Evolutionary conservation across 768 basidiomycete genomes (phyloP), one percentile per base, ranked within the genome.

Genomic region (Cystobasidium ongulense): DNA sequence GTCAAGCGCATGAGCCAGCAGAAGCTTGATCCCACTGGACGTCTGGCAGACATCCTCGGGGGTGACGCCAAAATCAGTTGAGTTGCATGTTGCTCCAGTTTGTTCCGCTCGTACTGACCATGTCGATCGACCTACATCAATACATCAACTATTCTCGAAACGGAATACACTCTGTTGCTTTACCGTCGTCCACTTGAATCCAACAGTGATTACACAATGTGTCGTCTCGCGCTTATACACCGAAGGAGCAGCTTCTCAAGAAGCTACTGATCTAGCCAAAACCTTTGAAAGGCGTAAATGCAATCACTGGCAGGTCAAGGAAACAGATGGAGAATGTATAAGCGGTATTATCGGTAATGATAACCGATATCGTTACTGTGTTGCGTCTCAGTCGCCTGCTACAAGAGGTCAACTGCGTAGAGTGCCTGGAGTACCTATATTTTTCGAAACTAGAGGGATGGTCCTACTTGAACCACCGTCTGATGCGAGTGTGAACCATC

Each of bases 151-250:
- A 25, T 29, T 38, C 25, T 31, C 18, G 4, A 66, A 21, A 18
- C 21, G 1, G 25, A 17, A 46, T 36, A 31, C 53, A 8, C n/a
- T 8, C 13, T n/a, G 31, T 7, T 57, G 7, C 53, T 57, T 31
- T n/a, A 13, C n/a, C 7, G 13, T 25, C 53, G 7, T 8, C 7
- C 23, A 57, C 53, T 31, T 8, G 53, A 23, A 15, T 31, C 29
- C n/a, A 36, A 77, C 72, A 77, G 96, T 99, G 95, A 97, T 99
- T 81, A 97, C 96, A 0, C 95, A 98, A 80, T 99, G 96, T 81
- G 95, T 89, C 80, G 92, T 99, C 50, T 88, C 93, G 76, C 91
- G 92, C 79, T 85, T 99, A 1, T 98, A 99, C 82, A 85, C 2
- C 25, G 86, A 89, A 71, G 93, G 92, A 15, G 87, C 85, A 73